Evolutionary conservation across 805 yeast genomes (phyloP).

Genomic region (Spathaspora gorwiae): DNA sequence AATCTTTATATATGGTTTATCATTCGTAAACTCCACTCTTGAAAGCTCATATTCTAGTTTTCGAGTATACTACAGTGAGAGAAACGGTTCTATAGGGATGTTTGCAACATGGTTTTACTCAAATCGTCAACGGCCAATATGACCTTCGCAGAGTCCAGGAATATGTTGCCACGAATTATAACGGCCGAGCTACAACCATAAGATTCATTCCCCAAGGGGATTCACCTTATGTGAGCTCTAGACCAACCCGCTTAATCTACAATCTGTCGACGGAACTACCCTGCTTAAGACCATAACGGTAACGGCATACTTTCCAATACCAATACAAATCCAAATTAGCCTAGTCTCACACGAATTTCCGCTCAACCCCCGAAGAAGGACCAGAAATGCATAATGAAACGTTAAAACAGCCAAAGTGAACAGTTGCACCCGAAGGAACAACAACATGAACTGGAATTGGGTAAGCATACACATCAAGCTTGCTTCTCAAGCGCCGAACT

Average conservation of each 20-base stretch:
- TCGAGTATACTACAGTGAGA: too few relatives aligned
- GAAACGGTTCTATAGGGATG: slow-evolving; percentile 37
- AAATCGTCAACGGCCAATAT: slow-evolving; percentile 85
- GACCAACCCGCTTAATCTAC: slow-evolving; percentile 63
- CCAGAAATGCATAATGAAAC: slow-evolving; percentile 22
- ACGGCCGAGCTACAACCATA: slow-evolving; percentile 60
- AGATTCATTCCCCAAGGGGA: slow-evolving; percentile 14
- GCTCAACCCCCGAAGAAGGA: slow-evolving; percentile 54
- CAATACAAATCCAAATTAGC: slow-evolving; percentile 12
- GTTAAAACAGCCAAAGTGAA: slow-evolving; percentile 17
- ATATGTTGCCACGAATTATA: slow-evolving; percentile 85
- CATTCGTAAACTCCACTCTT: too few relatives aligned
- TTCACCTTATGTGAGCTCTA: slow-evolving; percentile 48
- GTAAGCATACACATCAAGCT: slow-evolving; percentile 24
- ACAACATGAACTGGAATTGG: neutral
- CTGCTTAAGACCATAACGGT: slow-evolving; percentile 55
- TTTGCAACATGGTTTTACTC: slow-evolving; percentile 99
- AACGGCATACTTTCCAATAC: slow-evolving; percentile 3
- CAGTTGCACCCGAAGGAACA: slow-evolving; percentile 15
- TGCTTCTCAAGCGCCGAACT: slow-evolving; percentile 76
- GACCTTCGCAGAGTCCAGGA: slow-evolving; percentile 99
- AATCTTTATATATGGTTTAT: too few relatives aligned
- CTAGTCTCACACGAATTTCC: slow-evolving; percentile 23
- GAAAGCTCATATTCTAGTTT: too few relatives aligned
- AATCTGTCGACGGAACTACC: slow-evolving; percentile 98